A percentile compares a stretch with the other conserved stretches of the same genome.
phyloP scores from a whole-genome alignment of 495 filamentous ascomycete species.

The Tuber microsphaerosporum region DNA sequence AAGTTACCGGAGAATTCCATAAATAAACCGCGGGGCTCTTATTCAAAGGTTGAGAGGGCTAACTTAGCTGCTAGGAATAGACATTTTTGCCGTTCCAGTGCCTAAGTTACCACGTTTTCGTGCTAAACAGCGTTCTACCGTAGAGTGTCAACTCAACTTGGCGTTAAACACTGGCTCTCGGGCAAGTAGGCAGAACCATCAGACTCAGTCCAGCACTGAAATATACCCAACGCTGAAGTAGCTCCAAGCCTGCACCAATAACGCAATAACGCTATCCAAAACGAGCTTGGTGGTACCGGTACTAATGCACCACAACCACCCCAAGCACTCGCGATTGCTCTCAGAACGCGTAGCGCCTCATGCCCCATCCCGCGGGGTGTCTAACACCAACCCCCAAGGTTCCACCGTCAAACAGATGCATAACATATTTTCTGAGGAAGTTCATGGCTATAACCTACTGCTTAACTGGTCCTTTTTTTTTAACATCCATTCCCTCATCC shows the following conservation, averaged over 20 bases:
- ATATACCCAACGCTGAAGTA: neutral
- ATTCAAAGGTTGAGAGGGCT: no score
- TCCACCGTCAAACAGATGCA: neutral
- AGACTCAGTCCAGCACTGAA: neutral
- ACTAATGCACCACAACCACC: neutral
- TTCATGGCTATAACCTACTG: neutral
- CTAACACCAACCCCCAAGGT: neutral
- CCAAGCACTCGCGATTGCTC: neutral
- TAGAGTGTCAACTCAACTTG: no score
- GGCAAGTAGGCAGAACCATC: no score
- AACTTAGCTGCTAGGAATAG: no score
- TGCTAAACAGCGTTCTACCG: no score
- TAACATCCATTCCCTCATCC: neutral
- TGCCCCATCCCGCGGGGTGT: neutral
- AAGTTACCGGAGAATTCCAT: no score
- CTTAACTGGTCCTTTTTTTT: neutral
- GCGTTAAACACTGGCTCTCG: no score
- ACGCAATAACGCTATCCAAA: neutral
- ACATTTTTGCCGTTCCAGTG: no score
- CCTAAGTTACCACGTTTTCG: no score
- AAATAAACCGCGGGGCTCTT: no score
- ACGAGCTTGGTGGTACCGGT: neutral
- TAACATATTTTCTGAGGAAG: neutral
- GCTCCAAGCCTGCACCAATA: neutral
- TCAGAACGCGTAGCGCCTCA: neutral